Evolutionary conservation across 2,329 filamentous ascomycete genomes (phyloP), one percentile per base, ranked within the genome.

Genomic region (Curvularia eragrostidis): DNA sequence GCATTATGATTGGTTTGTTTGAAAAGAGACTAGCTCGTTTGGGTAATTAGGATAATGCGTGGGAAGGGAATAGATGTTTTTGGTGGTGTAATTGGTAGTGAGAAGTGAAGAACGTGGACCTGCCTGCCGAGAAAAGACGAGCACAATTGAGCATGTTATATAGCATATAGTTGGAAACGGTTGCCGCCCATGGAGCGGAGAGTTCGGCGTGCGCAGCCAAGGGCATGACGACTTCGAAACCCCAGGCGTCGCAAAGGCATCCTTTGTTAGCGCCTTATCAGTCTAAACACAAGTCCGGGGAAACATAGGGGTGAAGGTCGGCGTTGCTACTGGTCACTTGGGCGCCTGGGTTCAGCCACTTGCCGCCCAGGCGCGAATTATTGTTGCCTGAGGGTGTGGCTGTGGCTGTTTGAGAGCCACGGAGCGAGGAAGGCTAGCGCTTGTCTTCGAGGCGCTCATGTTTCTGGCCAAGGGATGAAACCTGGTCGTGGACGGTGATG

Each of bases 171-270:
- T 62, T 54, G 55, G 63, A 72, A 69, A 71, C 70, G 58, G 55
- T 62, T 64, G 61, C 61, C 61, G 67, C 70, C 53, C 42, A 48
- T 54, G 46, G 55, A 53, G 52, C 55, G 64, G 67, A 61, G 64
- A 51, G 64, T 36, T 65, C 63, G 66, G 69, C 66, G 58, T 66
- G 57, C 63, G 58, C 47, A 64, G 44, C 23, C 53, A 60, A 71
- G 72, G 67, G 66, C 71, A 68, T 69, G 69, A 76, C 72, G 66
- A 6, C 54, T 74, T 68, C 68, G 73, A 71, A 68, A 77, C 74
- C 54, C 54, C 55, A 64, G 55, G 54, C 59, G 74, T 76, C 70
- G 69, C 73, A 64, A 67, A 73, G 63, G 61, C 66, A 66, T 63
- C 61, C 58, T 63, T n/a, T 61, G 47, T 56, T 58, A 61, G 43